Conservation (phyloP, 2,329 filamentous ascomycete species). For the Alternaria ethzedia region DNA sequence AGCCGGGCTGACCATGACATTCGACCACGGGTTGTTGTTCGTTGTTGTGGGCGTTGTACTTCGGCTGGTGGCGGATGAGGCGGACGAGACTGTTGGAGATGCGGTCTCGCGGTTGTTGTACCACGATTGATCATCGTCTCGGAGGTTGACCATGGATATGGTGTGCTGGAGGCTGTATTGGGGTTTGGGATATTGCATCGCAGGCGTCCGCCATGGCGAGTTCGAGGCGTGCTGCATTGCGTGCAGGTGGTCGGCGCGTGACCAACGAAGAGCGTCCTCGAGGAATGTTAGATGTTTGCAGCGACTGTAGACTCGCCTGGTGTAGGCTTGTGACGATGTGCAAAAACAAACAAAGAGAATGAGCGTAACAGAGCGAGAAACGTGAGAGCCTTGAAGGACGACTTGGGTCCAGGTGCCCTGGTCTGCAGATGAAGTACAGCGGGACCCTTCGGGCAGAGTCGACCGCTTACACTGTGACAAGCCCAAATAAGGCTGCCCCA, state of each 20-base stretch:
- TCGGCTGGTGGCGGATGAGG: conserved; percentile 47
- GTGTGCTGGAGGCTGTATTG: conserved; percentile 47
- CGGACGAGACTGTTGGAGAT: conserved; percentile 49
- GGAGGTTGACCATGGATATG: conserved; percentile 50
- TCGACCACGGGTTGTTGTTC: conserved; percentile 49
- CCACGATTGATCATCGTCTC: conserved; percentile 45
- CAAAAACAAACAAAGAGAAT: conserved; percentile 38
- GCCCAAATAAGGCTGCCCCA: conserved; percentile 39
- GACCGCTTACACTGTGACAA: conserved; percentile 27
- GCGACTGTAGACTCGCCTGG: conserved; percentile 17
- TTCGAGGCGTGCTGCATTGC: conserved; percentile 46
- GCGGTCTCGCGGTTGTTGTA: conserved; percentile 41
- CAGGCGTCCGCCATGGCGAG: conserved; percentile 44
- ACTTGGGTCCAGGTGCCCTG: conserved; percentile 38
- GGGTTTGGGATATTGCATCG: conserved; percentile 41
- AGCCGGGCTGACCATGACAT: conserved; percentile 41
- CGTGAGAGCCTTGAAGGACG: conserved; percentile 33
- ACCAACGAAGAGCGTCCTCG: conserved; percentile 29
- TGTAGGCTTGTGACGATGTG: conserved; percentile 23
- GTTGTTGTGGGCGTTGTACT: conserved; percentile 46
- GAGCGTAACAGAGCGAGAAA: conserved; percentile 31
- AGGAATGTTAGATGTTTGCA: conserved; percentile 19
- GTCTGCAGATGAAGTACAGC: conserved; percentile 44
- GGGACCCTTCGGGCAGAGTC: conserved; percentile 24
- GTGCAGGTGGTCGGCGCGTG: conserved; percentile 28